Evolutionary conservation across 2,329 filamentous ascomycete species (phyloP), one percentile per base, ranked within the genome.

Genomic region (Fusarium sp.): DNA sequence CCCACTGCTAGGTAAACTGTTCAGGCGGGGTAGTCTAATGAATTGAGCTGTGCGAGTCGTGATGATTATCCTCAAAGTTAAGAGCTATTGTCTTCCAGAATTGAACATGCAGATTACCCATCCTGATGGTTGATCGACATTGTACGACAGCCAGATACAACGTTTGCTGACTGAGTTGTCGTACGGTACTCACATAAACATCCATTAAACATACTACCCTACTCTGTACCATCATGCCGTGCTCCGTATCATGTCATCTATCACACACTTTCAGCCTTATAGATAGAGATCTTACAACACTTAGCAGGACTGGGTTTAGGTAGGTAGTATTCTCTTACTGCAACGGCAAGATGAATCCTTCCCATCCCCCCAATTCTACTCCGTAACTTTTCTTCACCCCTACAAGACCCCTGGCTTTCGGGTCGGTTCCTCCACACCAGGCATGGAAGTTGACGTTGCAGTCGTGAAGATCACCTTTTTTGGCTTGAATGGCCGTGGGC

Each of bases 361-460:
- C 49, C 49, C 22, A 38, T 25, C 22, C 38, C 30, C 34, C 50
- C 32, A n/a, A 52, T 27, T 27, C 50, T 52, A n/a, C 12, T 38
- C 34, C 34, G 18, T n/a, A 38, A 38, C 34, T 52, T 20, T 42
- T n/a, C 50, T 42, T 52, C n/a, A 25, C 32, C 29, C 32, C 47
- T 25, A 34, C 18, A 20, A 20, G 8, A 30, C 52, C 55, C 63
- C 63, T 66, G 38, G 27, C 51, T 22, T 18, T 66, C 47, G 55
- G 43, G 24, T 66, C 62, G 47, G 55, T 38, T 62, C 50, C 63
- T 66, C 62, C 62, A 66, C 63, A 62, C 38, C 38, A 27, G 56
- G 55, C 44, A 61, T 50, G 34, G 34, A 38, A 38, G 43, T 59
- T 53, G 62, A 66, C 29, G 59, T 44, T 49, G 34, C 63, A 50